These are phyloP conservation scores for Arachis stenosperma DNA, from an alignment of 306 rosid genomes.

Conservation along the genomic window DNA sequence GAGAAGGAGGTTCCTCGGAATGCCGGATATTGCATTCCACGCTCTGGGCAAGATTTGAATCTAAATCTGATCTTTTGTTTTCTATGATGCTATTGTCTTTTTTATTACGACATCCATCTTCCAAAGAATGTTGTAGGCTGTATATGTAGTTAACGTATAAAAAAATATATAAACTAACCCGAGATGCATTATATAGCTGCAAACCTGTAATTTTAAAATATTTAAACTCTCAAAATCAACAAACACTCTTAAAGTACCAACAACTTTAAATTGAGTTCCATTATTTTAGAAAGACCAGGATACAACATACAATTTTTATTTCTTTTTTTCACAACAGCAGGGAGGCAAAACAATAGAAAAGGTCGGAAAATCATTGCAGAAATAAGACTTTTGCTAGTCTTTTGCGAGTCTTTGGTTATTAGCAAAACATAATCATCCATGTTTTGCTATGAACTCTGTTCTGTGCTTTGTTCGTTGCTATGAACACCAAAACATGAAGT, in stretches of 20 bases:
- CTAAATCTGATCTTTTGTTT: conserved; percentile 48
- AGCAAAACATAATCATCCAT: too few species aligned
- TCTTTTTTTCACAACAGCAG: conserved; percentile 4
- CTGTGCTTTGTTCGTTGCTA: too few species aligned
- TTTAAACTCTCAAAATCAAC: conserved; percentile 24
- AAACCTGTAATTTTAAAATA: conserved; percentile 19
- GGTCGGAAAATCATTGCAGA: conserved; percentile 5
- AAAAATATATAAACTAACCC: conserved; percentile 21
- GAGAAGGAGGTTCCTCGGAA: conserved; percentile 40
- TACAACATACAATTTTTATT: background rate
- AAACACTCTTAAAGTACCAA: background rate
- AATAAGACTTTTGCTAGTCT: too few species aligned
- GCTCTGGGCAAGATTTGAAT: conserved; percentile 44
- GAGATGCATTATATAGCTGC: conserved; percentile 14
- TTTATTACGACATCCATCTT: conserved; percentile 45
- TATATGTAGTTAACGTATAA: conserved; percentile 30
- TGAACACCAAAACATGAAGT: too few species aligned
- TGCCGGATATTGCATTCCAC: conserved; percentile 46
- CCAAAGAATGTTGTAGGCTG: conserved; percentile 63
- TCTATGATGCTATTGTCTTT: conserved; percentile 50
- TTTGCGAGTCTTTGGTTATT: too few species aligned
- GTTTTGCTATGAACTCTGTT: too few species aligned
- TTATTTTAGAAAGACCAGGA: conserved; percentile 8
- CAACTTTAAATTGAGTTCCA: conserved; percentile 8
- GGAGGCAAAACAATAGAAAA: conserved; percentile 16